Percentiles rank a stretch among this genome's conserved stretches.
phyloP scores from a whole-genome alignment of 1,284 basidiomycete species.

The Rhodofomes roseus region DNA sequence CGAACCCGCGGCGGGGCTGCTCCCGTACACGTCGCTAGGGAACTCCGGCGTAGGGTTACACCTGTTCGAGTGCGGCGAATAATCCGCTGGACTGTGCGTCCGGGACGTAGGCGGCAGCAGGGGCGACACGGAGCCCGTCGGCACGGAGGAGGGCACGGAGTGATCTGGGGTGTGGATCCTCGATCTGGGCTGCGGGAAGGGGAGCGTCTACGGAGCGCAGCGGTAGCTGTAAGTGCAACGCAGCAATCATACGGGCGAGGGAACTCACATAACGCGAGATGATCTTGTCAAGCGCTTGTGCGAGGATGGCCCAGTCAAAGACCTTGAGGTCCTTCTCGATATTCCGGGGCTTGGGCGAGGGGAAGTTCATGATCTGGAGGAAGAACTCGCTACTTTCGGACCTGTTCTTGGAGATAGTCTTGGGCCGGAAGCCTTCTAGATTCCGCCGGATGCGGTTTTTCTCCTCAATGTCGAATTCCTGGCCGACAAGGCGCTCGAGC shows the following conservation, averaged over 20 bases:
- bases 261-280: conserved; percentile 88
- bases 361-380: conserved; percentile 93
- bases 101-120: not conserved
- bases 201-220: not conserved
- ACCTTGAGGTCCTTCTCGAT: conserved; percentile 99
- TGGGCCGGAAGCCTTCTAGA: conserved; percentile 88
- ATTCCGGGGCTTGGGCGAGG: conserved; percentile 89
- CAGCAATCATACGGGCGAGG: not conserved
- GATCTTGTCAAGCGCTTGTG: conserved; percentile 86
- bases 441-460: conserved; percentile 96
- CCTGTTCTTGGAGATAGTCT: conserved; percentile 87
- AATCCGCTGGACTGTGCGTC: not conserved
- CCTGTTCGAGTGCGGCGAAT: not conserved
- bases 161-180: not conserved
- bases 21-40: not conserved
- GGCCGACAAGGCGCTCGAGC: conserved; percentile 83
- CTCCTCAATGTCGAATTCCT: conserved; percentile 88
- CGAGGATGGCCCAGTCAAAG: conserved; percentile 87
- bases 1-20: not conserved
- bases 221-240: not conserved
- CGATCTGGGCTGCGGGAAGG: not conserved
- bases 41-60: not conserved
- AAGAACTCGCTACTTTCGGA: conserved; percentile 82
- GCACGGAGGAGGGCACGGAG: not conserved
- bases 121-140: not conserved